Evolutionary conservation across 164 flowering plant genomes (phyloP), one percentile per base, ranked within the genome.

Genomic region (Sedum album): DNA sequence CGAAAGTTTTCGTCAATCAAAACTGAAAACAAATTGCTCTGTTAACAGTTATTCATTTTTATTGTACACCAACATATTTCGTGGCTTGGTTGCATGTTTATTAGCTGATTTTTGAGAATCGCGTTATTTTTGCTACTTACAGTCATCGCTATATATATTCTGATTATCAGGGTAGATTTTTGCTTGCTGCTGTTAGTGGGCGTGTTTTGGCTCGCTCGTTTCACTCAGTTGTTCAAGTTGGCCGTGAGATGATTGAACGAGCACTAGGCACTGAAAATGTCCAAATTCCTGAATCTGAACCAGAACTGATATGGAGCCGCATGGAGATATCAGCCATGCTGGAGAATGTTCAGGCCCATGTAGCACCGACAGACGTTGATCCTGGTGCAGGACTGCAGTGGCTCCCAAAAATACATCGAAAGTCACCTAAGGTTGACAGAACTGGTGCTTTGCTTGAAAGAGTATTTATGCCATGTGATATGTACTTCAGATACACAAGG

Each of bases 311-410:
- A 33, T 95, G 97, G 97, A 95, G 84, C 66, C 97, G 96, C 65
- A 88, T 78, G 81, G 99, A 95, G 78, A 78, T 86, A 21, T 88
- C 97, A 71, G 97, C 86, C 66, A 95, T 95, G 97, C 76, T 95
- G 84, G 94, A 95, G 84, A 92, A 89, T 72, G 99, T 95, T 42
- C 99, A 95, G 80, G 99, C 99, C 75, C 99, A 95, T 86, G 99
- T 95, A 75, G 99, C 99, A 68, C 99, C 99, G 25, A 95, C 99
- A 60, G 99, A 95, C 86, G 99, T 95, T 75, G 99, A 95, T 79
- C 99, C 97, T 71, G 99, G 97, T 66, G 99, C 99, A 69, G 99
- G 99, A 67, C 69, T 92, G 66, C 99, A 95, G 75, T 95, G 99
- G 99, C 93, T 95, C 66, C 97, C 99, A 65, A 95, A 88, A 83